Base-by-base conservation (phyloP, 2,329 filamentous ascomycete species). In the Xylaria sp. region DNA sequence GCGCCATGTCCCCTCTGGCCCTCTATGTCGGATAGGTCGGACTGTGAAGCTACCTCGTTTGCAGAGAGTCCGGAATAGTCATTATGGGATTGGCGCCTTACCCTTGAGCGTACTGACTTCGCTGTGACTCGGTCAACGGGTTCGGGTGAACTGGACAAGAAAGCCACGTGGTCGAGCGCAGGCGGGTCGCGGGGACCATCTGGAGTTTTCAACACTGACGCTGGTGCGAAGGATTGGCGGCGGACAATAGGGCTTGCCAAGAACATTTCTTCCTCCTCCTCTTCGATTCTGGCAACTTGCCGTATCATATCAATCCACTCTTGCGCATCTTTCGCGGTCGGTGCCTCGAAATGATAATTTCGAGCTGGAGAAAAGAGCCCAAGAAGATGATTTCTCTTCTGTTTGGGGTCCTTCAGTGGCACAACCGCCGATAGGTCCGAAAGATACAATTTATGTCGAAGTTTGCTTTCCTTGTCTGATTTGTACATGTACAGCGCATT, bases 401-500 rank as follows among this genome's bases (percentile, higher is more conserved):
- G 90, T 80, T 97, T 97, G 9, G 93, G 91, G 74, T 97, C 94
- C 76, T 93, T 94, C 71, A 98, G 90, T 67, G 93, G 89, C 1
- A 94, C 93, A 52, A 97, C 93, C 8, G 96, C 94, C 3, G 94
- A 97, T 67, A 98, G 87, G 68, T 99, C 96, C 50, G 93, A 91
- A 45, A 98, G 87, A 76, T 90, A 90, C 76, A 99, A 89, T 77
- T 97, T 94, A 76, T 97, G 91, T 60, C 93, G 91, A 50, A 99
- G 87, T 79, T 94, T 94, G 74, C 91, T 92, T 81, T 97, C 94
- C 74, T 94, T 92, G 74, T 93, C 89, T 77, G 95, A 92, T 80
- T 95, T 97, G 86, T 99, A 99, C 69, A 97, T 90, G 60, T 93
- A 97, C 39, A 99, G 87, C 23, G 93, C 88, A 74, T 96, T 97